Conservation (phyloP, 305 asterid species). For the Fraxinus sp. region DNA sequence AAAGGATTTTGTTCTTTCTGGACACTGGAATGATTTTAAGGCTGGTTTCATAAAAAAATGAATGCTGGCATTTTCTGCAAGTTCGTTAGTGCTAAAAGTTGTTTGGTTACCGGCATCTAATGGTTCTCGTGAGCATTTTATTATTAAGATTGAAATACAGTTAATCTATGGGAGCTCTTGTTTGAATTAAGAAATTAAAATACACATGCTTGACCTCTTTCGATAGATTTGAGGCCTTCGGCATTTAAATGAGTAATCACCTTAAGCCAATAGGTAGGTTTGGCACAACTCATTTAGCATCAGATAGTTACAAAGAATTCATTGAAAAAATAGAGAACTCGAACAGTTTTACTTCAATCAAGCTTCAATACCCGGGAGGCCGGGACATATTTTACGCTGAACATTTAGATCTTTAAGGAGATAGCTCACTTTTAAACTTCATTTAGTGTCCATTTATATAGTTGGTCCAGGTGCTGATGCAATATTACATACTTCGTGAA, state of each 20-base stretch:
- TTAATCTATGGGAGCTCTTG: background rate
- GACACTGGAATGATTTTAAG: background rate
- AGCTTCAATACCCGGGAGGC: background rate
- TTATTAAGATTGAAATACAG: background rate
- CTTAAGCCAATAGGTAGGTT: background rate
- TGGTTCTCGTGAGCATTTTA: background rate
- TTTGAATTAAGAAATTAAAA: background rate
- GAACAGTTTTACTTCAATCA: background rate
- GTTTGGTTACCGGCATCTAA: background rate
- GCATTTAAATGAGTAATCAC: background rate
- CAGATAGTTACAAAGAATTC: background rate
- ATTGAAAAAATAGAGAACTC: background rate
- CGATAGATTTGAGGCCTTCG: background rate
- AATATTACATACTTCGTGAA: background rate
- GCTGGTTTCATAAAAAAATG: background rate
- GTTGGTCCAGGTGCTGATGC: background rate
- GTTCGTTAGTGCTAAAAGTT: background rate
- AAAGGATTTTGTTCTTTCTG: background rate
- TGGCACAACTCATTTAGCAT: background rate
- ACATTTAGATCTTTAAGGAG: background rate
- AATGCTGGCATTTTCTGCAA: background rate
- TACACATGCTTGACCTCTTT: background rate
- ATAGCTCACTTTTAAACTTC: background rate
- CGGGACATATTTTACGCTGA: background rate
- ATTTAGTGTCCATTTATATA: background rate